Evolutionary conservation across 1,284 basidiomycete genomes (phyloP).

Genomic region (Cystobasidium pallidum): DNA sequence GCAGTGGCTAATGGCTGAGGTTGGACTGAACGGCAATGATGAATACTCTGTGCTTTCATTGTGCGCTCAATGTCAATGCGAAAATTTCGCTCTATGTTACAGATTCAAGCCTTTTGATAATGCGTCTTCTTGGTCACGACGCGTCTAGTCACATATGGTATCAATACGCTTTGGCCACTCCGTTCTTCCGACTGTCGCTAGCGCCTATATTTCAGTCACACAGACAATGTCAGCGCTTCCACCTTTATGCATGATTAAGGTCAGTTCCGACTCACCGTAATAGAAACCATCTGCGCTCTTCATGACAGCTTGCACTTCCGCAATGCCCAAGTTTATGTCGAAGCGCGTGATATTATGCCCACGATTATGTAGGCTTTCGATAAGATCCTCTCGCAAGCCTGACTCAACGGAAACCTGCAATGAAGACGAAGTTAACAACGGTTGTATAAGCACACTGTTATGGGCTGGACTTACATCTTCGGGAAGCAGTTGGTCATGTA

Average conservation of each 20-base stretch:
- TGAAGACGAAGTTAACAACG: background rate
- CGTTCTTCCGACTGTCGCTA: slow-evolving; percentile 81
- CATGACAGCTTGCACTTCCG: slow-evolving; percentile 73
- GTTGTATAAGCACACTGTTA: background rate
- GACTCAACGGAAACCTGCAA: slow-evolving; percentile 67
- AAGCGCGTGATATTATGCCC: slow-evolving; percentile 72
- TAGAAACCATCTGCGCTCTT: slow-evolving; percentile 42
- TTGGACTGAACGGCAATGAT: no score
- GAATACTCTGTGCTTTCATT: no score
- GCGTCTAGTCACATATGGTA: no score
- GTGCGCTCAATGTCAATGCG: no score
- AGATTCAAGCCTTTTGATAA: no score
- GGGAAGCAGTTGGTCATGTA: slow-evolving; percentile 91
- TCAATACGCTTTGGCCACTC: slow-evolving; percentile 76
- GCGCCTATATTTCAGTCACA: no score
- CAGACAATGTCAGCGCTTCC: no score
- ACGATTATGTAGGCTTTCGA: slow-evolving; percentile 64
- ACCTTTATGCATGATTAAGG: no score
- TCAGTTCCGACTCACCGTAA: slow-evolving; percentile 42
- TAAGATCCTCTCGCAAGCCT: slow-evolving; percentile 63
- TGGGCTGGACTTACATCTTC: slow-evolving; percentile 47
- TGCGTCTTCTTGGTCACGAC: no score
- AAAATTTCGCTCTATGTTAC: no score
- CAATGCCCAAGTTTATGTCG: slow-evolving; percentile 64
- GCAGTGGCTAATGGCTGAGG: no score